Conservation (phyloP, 2,329 filamentous ascomycete species). For the Talaromyces piceae region DNA sequence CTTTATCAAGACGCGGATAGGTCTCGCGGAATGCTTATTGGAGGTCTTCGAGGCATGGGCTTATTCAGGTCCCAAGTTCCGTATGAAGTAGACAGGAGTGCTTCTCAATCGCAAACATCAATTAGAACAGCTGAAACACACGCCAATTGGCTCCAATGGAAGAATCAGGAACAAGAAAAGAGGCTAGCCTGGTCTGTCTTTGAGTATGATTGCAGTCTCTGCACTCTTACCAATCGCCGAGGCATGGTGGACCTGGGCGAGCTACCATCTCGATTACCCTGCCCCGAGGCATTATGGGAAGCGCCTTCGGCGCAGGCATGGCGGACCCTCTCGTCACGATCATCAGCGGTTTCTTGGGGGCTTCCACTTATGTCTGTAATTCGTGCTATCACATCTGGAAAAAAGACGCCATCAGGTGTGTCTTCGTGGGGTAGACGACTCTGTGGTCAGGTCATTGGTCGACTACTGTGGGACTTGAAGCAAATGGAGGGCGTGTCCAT, state of each 20-base stretch:
- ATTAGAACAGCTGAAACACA: not conserved
- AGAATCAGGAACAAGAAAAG: conserved; percentile 2
- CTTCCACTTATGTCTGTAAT: not conserved
- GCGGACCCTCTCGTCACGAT: conserved; percentile 3
- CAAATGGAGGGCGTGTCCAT: conserved; percentile 6
- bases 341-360: not conserved
- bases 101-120: not conserved
- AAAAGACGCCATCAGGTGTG: not conserved
- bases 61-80: conserved; percentile 2
- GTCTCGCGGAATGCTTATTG: not conserved
- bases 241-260: conserved; percentile 6
- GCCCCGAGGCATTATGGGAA: conserved; percentile 6
- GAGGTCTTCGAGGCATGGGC: conserved; percentile 2
- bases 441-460: conserved; percentile 5
- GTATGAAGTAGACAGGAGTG: not conserved
- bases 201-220: conserved; percentile 7
- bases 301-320: conserved; percentile 6
- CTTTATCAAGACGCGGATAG: conserved; percentile 6
- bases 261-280: conserved; percentile 3
- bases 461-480: conserved; percentile 5
- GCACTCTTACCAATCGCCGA: conserved; percentile 2
- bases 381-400: not conserved
- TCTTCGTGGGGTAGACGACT: conserved; percentile 8
- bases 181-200: conserved; percentile 5
- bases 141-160: conserved; percentile 5